Base-by-base conservation (phyloP, 1,139 yeast species). In the Suhomyces bribrorum region DNA sequence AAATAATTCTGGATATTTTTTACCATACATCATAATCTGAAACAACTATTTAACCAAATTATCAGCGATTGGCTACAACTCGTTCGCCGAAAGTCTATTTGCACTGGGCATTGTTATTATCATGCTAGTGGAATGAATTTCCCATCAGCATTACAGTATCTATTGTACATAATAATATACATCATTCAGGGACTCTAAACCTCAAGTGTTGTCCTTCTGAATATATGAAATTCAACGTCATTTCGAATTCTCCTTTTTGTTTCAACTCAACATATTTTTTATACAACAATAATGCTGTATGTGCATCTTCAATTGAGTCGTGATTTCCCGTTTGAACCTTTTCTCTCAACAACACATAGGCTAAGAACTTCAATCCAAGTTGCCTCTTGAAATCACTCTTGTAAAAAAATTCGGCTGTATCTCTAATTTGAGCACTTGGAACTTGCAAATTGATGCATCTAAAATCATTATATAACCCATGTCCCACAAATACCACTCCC, bases 301-400 rank as follows among this genome's bases (percentile, higher is more conserved):
- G 69, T 0, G 99, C 97, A 66, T 94, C 99, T 56, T 94, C 98
- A 32, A 92, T 88, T 1, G 97, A 90, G 58, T 94, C 97, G 60
- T 94, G 99, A 56, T 90, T 90, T 1, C 95, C 96, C 2, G 81
- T 81, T 60, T 94, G 98, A 14, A 94, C 96, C 35, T 81, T 76
- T 45, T 81, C 83, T 29, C 77, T 77, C 40, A 92, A 69, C 36
- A 92, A 69, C 22, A 81, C 81, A 73, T 88, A 90, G 5, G 96
- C 90, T 54, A 94, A 68, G 56, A 88, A 94, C 55, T 92, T 85
- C 50, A 94, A 73, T n/a, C 96, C 87, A 27, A 94, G 69, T 45
- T 82, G 85, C 43, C 99, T 64, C 61, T 72, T 84, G 52, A 81
- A 73, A 53, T 83, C 71, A 58, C 88, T 73, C 58, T 82, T 75